Percentiles rank a stretch among this genome's conserved stretches.
These are phyloP conservation scores for Diaporthe citrichinensis DNA, from an alignment of 2,329 filamentous ascomycete genomes.

Conservation along the genomic window DNA sequence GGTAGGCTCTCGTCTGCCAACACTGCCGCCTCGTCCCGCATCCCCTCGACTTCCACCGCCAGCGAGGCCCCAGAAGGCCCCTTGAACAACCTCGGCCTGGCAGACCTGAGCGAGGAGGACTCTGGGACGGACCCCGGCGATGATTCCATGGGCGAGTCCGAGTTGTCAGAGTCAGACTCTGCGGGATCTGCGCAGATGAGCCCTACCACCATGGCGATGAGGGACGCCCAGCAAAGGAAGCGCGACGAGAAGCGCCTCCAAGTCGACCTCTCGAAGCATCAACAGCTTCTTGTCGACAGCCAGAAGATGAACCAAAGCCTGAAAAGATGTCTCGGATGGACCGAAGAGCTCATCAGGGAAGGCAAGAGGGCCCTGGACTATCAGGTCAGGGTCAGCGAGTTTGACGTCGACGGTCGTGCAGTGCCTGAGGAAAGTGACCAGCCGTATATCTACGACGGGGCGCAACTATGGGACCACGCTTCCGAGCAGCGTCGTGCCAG, in stretches of 20 bases:
- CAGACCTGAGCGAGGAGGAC: constrained; percentile 66
- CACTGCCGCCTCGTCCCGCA: constrained; percentile 55
- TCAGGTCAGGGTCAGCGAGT: constrained; percentile 81
- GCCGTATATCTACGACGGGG: constrained; percentile 41
- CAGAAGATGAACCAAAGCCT: constrained; percentile 97
- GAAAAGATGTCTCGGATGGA: constrained; percentile 89
- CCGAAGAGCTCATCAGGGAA: constrained; percentile 90
- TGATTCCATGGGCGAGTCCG: constrained; percentile 64
- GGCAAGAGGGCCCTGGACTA: constrained; percentile 91
- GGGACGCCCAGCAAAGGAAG: constrained; percentile 69
- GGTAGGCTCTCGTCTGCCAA: constrained; percentile 77
- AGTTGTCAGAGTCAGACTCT: constrained; percentile 58
- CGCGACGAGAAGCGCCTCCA: constrained; percentile 87
- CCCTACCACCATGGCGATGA: constrained; percentile 56
- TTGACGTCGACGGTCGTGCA: constrained; percentile 85
- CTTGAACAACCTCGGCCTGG: constrained; percentile 60
- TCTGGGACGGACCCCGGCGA: constrained; percentile 49
- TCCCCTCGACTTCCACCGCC: constrained; percentile 59
- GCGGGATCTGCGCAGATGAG: constrained; percentile 55
- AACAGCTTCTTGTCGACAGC: constrained; percentile 88
- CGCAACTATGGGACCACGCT: constrained; percentile 36
- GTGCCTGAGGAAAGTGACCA: constrained; percentile 75
- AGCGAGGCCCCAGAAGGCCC: constrained; percentile 56
- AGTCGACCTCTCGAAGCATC: constrained; percentile 88
- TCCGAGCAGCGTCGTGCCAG: background rate